These are phyloP conservation scores for Neopestalotiopsis clavispora DNA, from an alignment of 2,329 filamentous ascomycete genomes.

Conservation along the genomic window DNA sequence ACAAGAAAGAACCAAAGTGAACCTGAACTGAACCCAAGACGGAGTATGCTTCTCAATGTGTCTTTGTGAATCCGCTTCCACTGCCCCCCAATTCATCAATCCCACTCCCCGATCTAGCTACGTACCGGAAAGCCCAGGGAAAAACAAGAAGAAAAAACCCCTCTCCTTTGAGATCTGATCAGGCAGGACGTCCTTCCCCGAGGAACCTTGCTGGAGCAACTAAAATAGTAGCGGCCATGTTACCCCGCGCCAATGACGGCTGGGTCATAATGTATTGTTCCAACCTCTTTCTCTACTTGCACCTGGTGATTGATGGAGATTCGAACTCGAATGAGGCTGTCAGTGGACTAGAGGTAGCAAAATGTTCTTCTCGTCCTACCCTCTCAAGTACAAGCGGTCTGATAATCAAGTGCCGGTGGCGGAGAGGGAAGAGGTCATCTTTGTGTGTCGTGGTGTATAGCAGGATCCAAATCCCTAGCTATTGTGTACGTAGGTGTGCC, in stretches of 20 bases:
- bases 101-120: not conserved
- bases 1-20: no score
- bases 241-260: constrained; percentile 16
- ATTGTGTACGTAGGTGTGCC: not conserved
- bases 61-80: no score
- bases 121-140: not conserved
- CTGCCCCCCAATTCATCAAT: no score
- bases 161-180: constrained; percentile 2
- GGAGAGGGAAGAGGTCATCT: not conserved
- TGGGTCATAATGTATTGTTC: not conserved
- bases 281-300: constrained; percentile 10
- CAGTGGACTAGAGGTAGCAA: not conserved
- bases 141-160: not conserved
- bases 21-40: not conserved
- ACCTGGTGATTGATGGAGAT: not conserved
- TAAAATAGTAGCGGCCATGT: constrained; percentile 13
- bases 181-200: not conserved
- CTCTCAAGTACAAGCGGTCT: not conserved
- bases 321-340: not conserved
- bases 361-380: not conserved
- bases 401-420: not conserved
- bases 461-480: not conserved
- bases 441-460: not conserved
- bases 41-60: no score
- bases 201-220: not conserved